Evolutionary conservation across 2,329 filamentous ascomycete genomes (phyloP), one percentile per base, ranked within the genome.

Genomic region (Aspergillus terreus): DNA sequence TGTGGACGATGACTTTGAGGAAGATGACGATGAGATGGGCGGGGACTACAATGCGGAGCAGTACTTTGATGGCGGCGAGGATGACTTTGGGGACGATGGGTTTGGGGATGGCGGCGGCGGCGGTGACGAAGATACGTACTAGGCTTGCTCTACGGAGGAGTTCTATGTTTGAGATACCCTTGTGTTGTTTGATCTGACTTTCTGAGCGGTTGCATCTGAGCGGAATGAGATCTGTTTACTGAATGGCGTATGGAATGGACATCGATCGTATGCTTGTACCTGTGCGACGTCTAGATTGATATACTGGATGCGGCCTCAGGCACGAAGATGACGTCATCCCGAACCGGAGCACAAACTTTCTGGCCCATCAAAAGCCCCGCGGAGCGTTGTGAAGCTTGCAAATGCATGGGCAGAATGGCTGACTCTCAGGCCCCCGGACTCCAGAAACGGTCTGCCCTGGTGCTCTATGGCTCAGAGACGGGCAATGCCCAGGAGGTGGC

Each of bases 391-490:
- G 45, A 43, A 46, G 43, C 44, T 42, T 17, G 32, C 35, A 41
- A 50, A 47, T 42, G 41, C 47, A 47, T 15, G 32, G 6, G 12
- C 59, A 65, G 49, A 6, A 71, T 69, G 68, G 59, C 50, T 30
- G 57, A 54, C 48, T 55, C 50, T 23, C 56, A 50, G 42, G 46
- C 51, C 17, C 40, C 50, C 27, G 44, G 46, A 30, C 49, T 41
- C 23, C 48, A 47, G 42, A 62, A 45, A 40, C 57, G 80, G 60
- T 80, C 75, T 40, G 83, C 81, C 47, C 81, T 95, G 59, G 79
- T 99, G 52, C 80, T 95, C 32, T 99, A 96, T 73, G 94, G 90
- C 50, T 95, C 92, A 36, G 94, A 99, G 76, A 97, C 92, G 19
- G 94, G 94, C 51, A 96, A 94, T 66, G 87, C 90, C 49, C 89